Base-by-base conservation (phyloP, 148 eudicot species). In the Vaccinium corymbosum region DNA sequence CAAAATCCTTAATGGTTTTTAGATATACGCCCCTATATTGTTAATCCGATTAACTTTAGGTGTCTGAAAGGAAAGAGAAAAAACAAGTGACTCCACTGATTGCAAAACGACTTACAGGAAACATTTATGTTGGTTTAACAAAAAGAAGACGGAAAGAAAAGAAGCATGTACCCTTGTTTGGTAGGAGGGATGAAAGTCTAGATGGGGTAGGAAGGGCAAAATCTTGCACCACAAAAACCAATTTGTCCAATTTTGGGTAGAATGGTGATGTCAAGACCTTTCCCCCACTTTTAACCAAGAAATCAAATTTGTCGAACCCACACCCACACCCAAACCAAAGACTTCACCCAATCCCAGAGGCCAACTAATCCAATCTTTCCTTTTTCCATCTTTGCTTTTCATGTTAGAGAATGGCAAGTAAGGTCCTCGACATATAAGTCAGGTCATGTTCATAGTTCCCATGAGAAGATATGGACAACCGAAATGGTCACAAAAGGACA, bases 1-100 rank as follows among this genome's bases (percentile, higher is more conserved):
- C 75, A 50, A 74, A 78, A 85, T 64, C 82, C 89, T 81, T 70
- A 76, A 46, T 79, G 35, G 35, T 74, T 11, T 27, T 80, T 85
- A 73, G 2, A 5, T 73, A 73, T 38, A 73, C 16, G 11, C 77
- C n/a, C 13, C 77, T 42, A 73, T 73, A 38, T 38, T 38, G 48
- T 17, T 13, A 11, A 32, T 38, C 77, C 1, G 77, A 73, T 73
- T 72, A 70, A 70, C 38, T 70, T 71, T 71, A 73, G 77, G 76
- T 35, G 76, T 73, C 15, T 53, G 15, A 78, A 29, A n/a, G 35
- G 50, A 46, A 12, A 19, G 66, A 7, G 19, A 66, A 76, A 64
- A 79, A 76, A 22, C 35, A 32, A 32, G 35, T 32, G 35, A 32
- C 35, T 32, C 35, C 35, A 32, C 35, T 16, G 80, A 46, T 57